Conservation (phyloP, 176 grass and related monocot genomes). For the Carex pumila region DNA sequence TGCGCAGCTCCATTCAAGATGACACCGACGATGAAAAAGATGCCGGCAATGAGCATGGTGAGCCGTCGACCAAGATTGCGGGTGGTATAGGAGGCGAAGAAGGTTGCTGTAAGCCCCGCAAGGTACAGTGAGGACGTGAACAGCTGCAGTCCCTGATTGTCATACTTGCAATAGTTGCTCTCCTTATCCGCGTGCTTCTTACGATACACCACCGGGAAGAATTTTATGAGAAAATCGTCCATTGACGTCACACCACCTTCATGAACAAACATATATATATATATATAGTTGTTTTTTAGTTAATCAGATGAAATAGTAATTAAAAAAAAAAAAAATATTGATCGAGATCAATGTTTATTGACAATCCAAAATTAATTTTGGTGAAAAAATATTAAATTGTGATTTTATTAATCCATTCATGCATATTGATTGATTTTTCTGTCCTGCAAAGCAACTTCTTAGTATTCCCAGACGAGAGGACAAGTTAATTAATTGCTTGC, state of each 20-base stretch:
- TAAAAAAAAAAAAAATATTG: too few relatives aligned
- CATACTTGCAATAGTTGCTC: slow-evolving; percentile 98
- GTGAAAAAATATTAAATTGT: background rate
- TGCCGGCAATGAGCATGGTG: slow-evolving; percentile 90
- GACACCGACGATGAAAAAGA: slow-evolving; percentile 70
- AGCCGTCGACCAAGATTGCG: slow-evolving; percentile 61
- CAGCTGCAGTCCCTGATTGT: slow-evolving; percentile 73
- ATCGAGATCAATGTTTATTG: background rate
- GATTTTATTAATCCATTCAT: too few relatives aligned
- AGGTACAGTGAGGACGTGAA: slow-evolving; percentile 94
- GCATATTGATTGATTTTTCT: background rate
- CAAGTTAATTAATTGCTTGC: too few relatives aligned
- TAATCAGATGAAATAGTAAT: background rate
- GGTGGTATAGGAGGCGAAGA: slow-evolving; percentile 88
- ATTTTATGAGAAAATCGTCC: slow-evolving; percentile 67
- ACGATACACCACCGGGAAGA: slow-evolving; percentile 67
- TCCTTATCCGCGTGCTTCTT: slow-evolving; percentile 62
- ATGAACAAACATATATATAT: background rate
- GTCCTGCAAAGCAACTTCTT: too few relatives aligned
- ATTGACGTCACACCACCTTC: slow-evolving; percentile 68
- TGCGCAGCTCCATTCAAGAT: slow-evolving; percentile 67
- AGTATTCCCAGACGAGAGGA: too few relatives aligned
- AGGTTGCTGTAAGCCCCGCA: slow-evolving; percentile 73
- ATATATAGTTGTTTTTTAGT: background rate
- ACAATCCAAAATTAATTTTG: background rate